These are phyloP conservation scores for Candida vaughaniae DNA, from an alignment of 805 yeast genomes.

Conservation along the genomic window DNA sequence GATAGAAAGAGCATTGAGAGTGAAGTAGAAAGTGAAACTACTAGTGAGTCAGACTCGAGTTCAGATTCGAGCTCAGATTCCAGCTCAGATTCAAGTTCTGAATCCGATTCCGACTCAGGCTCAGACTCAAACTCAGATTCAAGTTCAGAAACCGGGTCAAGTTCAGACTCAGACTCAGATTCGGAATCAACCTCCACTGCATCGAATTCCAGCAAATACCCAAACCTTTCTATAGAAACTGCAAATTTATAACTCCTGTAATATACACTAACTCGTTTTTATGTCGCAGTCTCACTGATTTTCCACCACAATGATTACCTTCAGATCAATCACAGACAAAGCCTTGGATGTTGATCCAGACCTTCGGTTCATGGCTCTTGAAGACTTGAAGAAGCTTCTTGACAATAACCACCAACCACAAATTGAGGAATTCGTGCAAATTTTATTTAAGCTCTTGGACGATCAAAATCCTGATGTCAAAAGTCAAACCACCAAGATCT, in stretches of 20 bases:
- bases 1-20: slow-evolving; percentile 10
- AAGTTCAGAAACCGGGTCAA: slow-evolving; percentile 5
- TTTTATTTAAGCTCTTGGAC: slow-evolving; percentile 44
- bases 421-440: slow-evolving; percentile 36
- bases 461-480: slow-evolving; percentile 74
- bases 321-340: slow-evolving; percentile 34
- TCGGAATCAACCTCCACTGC: background rate
- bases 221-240: slow-evolving; percentile 10
- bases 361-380: slow-evolving; percentile 80
- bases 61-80: slow-evolving; percentile 1
- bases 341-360: slow-evolving; percentile 76
- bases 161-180: slow-evolving; percentile 2
- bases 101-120: slow-evolving; percentile 3
- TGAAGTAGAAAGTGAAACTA: slow-evolving; percentile 3
- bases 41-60: background rate
- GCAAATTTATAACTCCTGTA: slow-evolving; percentile 5
- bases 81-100: background rate
- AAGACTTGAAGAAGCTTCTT: slow-evolving; percentile 58
- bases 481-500: slow-evolving; percentile 65
- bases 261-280: too few relatives aligned
- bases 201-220: slow-evolving; percentile 2
- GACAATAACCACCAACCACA: slow-evolving; percentile 22
- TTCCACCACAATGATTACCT: slow-evolving; percentile 4
- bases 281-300: too few relatives aligned
- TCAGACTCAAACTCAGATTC: slow-evolving; percentile 1